A percentile compares a stretch with the other conserved stretches of the same genome.
phyloP scores from a whole-genome alignment of 352 stramenopile genomes.

The Phytophthora citricola region DNA sequence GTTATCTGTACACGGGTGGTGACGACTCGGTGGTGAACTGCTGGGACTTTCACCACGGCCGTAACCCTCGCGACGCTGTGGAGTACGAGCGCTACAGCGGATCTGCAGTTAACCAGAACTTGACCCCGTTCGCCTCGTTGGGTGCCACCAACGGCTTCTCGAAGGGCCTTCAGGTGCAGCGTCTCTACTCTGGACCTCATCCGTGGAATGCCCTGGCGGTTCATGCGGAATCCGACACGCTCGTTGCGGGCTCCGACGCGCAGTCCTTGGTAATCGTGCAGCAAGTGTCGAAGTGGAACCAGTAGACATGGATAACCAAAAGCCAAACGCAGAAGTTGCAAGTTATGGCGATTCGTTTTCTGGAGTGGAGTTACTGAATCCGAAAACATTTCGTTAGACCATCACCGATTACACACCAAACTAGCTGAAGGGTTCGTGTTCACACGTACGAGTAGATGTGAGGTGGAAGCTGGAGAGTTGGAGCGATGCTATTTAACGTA shows the following conservation, averaged over 20 bases:
- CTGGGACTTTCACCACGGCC: constrained; percentile 79
- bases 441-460: constrained; percentile 55
- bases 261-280: constrained; percentile 78
- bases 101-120: constrained; percentile 17
- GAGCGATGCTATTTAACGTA: constrained; percentile 63
- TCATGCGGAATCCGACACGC: constrained; percentile 76
- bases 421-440: neutral
- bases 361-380: constrained; percentile 3
- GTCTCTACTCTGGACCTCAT: constrained; percentile 44
- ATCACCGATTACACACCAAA: neutral
- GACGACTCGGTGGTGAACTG: constrained; percentile 69
- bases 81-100: constrained; percentile 60
- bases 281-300: constrained; percentile 56
- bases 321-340: neutral
- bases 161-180: constrained; percentile 48
- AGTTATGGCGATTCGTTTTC: constrained; percentile 8
- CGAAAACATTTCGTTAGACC: constrained; percentile 1
- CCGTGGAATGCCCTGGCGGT: constrained; percentile 76
- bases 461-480: constrained; percentile 50
- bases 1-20: constrained; percentile 68
- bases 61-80: constrained; percentile 50
- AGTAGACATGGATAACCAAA: constrained; percentile 25
- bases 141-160: constrained; percentile 21
- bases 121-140: constrained; percentile 14
- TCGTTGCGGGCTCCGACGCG: constrained; percentile 77